These are phyloP conservation scores for Talaromyces albobiverticillius DNA, from an alignment of 2,329 filamentous ascomycete genomes.

Conservation along the genomic window DNA sequence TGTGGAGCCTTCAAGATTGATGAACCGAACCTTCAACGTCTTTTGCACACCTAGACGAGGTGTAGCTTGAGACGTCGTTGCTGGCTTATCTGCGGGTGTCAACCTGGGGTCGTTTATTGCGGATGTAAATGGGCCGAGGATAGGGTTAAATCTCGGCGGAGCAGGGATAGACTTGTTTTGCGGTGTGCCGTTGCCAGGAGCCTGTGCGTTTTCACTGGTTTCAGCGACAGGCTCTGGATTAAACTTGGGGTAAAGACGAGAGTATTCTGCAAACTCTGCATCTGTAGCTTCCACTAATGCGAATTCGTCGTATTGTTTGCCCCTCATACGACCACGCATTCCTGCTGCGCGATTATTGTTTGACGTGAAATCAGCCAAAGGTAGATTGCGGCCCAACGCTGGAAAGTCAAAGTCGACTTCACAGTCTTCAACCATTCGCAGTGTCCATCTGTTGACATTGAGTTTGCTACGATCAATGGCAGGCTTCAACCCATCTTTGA, in stretches of 20 bases:
- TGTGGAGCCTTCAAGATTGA: constrained; percentile 56
- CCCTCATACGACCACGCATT: constrained; percentile 55
- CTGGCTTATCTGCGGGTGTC: constrained; percentile 46
- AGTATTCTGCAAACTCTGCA: constrained; percentile 57
- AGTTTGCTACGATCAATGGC: constrained; percentile 50
- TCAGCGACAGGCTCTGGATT: constrained; percentile 33
- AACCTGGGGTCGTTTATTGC: constrained; percentile 45
- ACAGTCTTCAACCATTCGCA: constrained; percentile 67
- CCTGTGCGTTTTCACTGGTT: constrained; percentile 22
- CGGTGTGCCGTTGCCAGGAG: constrained; percentile 18
- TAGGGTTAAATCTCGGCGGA: constrained; percentile 34
- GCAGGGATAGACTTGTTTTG: constrained; percentile 26
- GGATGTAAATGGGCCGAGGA: constrained; percentile 45
- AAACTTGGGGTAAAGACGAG: constrained; percentile 54
- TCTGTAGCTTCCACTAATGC: constrained; percentile 60
- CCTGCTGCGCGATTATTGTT: constrained; percentile 62
- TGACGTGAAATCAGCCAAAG: constrained; percentile 62
- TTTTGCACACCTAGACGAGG: constrained; percentile 58
- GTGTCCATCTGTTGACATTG: constrained; percentile 62
- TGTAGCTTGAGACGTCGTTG: constrained; percentile 43
- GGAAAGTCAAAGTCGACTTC: constrained; percentile 67
- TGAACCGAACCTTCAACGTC: constrained; percentile 59
- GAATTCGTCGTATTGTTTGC: constrained; percentile 66
- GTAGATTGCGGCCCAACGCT: constrained; percentile 54
- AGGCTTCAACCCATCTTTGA: constrained; percentile 57